phyloP scores from a whole-genome alignment of 1,139 yeast species.

The Pneumocystis sp. region DNA sequence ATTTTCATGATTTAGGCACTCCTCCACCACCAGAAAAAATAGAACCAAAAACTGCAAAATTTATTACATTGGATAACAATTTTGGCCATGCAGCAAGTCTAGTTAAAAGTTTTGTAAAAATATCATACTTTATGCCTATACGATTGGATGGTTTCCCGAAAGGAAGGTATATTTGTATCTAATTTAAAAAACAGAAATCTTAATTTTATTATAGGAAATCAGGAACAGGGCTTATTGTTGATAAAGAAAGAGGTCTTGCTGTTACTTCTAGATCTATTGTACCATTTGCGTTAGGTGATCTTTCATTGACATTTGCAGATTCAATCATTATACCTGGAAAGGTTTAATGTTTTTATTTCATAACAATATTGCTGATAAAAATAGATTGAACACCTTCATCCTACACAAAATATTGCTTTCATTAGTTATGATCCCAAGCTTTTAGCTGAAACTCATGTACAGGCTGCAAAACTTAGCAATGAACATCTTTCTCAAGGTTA shows the following conservation, averaged over 20 bases:
- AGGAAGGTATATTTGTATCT: constrained; percentile 14
- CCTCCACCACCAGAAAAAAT: constrained; percentile 39
- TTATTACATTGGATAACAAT: constrained; percentile 52
- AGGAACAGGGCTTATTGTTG: constrained; percentile 68
- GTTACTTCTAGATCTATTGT: constrained; percentile 64
- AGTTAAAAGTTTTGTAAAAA: constrained; percentile 50
- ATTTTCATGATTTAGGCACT: constrained; percentile 52
- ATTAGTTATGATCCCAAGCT: constrained; percentile 66
- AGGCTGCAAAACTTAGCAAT: constrained; percentile 48
- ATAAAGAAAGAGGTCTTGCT: constrained; percentile 64
- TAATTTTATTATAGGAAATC: constrained; percentile 30
- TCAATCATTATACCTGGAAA: constrained; percentile 68
- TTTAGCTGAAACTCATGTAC: constrained; percentile 41
- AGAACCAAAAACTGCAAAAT: constrained; percentile 50
- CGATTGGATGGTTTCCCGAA: constrained; percentile 62
- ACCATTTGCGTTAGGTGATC: constrained; percentile 75
- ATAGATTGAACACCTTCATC: constrained; percentile 52
- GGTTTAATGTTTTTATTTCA: constrained; percentile 24
- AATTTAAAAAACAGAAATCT: not conserved
- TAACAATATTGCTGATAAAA: not conserved
- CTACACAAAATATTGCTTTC: constrained; percentile 74
- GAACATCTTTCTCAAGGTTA: constrained; percentile 61
- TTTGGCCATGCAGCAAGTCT: constrained; percentile 42
- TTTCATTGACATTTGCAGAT: constrained; percentile 69
- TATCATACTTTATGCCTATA: constrained; percentile 48